Base-by-base conservation (phyloP, 805 yeast species). In the Zygosaccharomyces pseudorouxii region DNA sequence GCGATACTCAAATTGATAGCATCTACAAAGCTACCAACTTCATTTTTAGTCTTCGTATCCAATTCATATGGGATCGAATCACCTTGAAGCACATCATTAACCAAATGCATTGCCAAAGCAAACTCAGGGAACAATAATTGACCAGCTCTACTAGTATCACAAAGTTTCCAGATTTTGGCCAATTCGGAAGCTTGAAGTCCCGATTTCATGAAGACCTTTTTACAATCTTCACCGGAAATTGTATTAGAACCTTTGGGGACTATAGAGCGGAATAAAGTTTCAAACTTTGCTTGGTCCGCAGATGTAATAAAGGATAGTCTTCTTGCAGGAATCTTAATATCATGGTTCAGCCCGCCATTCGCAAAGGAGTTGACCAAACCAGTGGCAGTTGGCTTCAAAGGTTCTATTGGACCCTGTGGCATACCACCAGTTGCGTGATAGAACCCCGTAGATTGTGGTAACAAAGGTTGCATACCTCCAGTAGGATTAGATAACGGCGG, bases 101-200 rank as follows among this genome's bases (percentile, higher is more conserved):
- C 89, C 57, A 92, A 74, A 66, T 89, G 92, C 74, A 92, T 81
- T 14, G 96, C 89, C 55, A 92, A 73, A 12, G 95, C 95, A 73
- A 92, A 92, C 67, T 92, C 97, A 2, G 98, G 98, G 63, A 90
- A 92, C 57, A 92, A 70, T 52, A 92, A 77, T 47, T 81, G 76
- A 1, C 98, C 98, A 6, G 93, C 82, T 59, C 81, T 84, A 57
- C 82, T 86, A 2, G 95, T 84, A 62, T 92, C 98, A n/a, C 95
- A 79, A 49, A 92, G 72, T 20, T 85, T 82, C 98, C 98, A 92
- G 52, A 92, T 85, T 57, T 81, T 88, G 2, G 92, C 92, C 57
- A 92, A 74, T 38, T 83, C 80, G 22, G 78, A 74, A 2, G 96
- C 89, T 37, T 80, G 73, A 46, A 92, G 73, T 5, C 88, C 87